phyloP scores from a whole-genome alignment of 2,329 filamentous ascomycete genomes.

The Saccharata proteae region DNA sequence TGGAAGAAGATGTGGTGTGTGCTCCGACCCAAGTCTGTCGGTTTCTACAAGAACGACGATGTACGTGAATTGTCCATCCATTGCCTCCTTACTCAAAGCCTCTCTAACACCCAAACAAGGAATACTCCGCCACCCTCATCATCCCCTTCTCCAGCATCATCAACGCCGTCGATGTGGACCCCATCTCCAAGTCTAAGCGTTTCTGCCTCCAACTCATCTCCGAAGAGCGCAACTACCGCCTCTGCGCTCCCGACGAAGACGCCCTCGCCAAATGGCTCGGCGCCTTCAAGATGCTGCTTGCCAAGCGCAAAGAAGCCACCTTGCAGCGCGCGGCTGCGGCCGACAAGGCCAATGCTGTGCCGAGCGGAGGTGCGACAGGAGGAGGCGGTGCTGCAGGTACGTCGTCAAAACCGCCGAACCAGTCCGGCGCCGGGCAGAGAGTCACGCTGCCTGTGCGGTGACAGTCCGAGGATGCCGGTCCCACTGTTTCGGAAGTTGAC shows the following conservation, averaged over 20 bases:
- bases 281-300: conserved; percentile 75
- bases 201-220: conserved; percentile 88
- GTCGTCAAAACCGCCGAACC: no score
- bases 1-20: conserved; percentile 97
- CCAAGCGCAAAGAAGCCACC: conserved; percentile 49
- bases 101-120: conserved; percentile 34
- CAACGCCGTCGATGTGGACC: conserved; percentile 85
- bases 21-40: conserved; percentile 69
- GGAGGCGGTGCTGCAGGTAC: no score
- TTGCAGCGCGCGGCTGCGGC: conserved; percentile 1
- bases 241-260: conserved; percentile 62
- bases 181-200: conserved; percentile 69
- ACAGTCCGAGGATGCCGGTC: no score
- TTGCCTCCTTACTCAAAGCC: background rate
- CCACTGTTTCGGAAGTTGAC: no score
- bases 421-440: no score
- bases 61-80: conserved; percentile 6
- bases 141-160: conserved; percentile 68
- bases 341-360: conserved; percentile 1
- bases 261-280: conserved; percentile 73
- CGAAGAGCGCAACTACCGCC: conserved; percentile 57
- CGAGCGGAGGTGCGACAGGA: no score
- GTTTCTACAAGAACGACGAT: conserved; percentile 85
- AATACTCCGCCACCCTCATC: conserved; percentile 79
- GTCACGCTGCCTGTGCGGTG: no score